phyloP scores from a whole-genome alignment of 2,329 filamentous ascomycete genomes.

The Clonostachys rhizophaga region DNA sequence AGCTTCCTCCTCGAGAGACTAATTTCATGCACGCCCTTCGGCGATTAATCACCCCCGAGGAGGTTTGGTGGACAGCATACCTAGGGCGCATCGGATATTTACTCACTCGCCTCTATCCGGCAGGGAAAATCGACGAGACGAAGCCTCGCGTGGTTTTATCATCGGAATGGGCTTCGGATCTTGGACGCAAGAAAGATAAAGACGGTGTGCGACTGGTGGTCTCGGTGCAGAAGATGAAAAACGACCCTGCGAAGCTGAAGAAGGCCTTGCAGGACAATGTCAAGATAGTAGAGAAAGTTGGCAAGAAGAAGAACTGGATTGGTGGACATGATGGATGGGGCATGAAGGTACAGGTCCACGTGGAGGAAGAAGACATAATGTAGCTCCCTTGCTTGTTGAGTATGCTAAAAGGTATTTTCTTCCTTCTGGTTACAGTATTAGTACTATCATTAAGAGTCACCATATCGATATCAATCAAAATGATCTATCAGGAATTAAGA shows the following conservation, averaged over 20 bases:
- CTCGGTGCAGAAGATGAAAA: slow-evolving; percentile 27
- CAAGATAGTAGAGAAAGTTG: slow-evolving; percentile 44
- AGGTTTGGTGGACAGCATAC: slow-evolving; percentile 63
- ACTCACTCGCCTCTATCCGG: slow-evolving; percentile 56
- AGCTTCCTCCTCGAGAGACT: slow-evolving; percentile 53
- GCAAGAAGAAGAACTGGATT: slow-evolving; percentile 55
- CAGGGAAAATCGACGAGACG: slow-evolving; percentile 38
- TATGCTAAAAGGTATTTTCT: too few species aligned
- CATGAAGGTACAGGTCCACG: slow-evolving; percentile 26
- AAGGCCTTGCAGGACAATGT: slow-evolving; percentile 32
- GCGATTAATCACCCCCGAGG: slow-evolving; percentile 44
- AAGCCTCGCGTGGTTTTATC: slow-evolving; percentile 32
- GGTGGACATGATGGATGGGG: slow-evolving; percentile 22
- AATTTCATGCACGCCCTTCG: slow-evolving; percentile 48
- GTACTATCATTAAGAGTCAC: too few species aligned
- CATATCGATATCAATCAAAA: too few species aligned
- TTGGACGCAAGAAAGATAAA: slow-evolving; percentile 29
- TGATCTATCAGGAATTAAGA: too few species aligned
- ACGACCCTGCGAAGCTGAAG: slow-evolving; percentile 29
- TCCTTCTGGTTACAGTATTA: too few species aligned
- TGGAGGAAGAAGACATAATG: slow-evolving; percentile 23
- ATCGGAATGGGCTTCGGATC: slow-evolving; percentile 31
- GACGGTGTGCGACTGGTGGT: slow-evolving; percentile 37
- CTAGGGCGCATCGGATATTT: slow-evolving; percentile 55
- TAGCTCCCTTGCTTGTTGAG: too few species aligned